Evolutionary conservation across 768 basidiomycete species (phyloP).

Genomic region (Mycena capillaripes): DNA sequence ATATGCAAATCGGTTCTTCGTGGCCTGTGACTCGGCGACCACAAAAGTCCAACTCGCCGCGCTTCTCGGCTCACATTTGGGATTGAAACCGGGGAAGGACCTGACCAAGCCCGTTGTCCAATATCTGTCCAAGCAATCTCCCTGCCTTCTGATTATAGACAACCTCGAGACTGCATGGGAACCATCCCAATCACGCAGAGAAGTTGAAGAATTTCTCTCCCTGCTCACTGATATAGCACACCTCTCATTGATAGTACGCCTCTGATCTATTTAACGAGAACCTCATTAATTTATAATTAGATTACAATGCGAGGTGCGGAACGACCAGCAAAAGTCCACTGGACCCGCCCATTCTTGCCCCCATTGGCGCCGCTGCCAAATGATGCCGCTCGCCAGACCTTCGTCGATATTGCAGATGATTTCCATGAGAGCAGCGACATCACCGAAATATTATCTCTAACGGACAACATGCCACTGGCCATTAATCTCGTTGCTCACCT

Average conservation of each 20-base stretch:
- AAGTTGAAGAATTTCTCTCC: constrained; percentile 7
- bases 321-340: background rate
- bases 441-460: background rate
- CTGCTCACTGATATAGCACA: background rate
- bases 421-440: background rate
- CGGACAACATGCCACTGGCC: no score
- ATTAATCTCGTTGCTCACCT: background rate
- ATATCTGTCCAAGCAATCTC: background rate
- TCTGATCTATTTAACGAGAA: no score
- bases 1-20: background rate
- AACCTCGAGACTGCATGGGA: constrained; percentile 8
- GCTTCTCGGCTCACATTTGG: background rate
- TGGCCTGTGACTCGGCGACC: background rate
- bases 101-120: background rate
- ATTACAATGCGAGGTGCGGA: constrained; percentile 25
- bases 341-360: constrained; percentile 7
- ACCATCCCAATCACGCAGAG: background rate
- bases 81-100: background rate
- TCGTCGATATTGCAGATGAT: constrained; percentile 13
- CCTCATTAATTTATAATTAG: background rate
- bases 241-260: background rate
- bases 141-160: constrained; percentile 4
- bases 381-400: constrained; percentile 9
- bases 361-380: background rate
- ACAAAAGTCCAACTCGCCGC: background rate